Evolutionary conservation across 2,329 filamentous ascomycete genomes (phyloP), one percentile per base, ranked within the genome.

Genomic region (Sarocladiaceae sp.): DNA sequence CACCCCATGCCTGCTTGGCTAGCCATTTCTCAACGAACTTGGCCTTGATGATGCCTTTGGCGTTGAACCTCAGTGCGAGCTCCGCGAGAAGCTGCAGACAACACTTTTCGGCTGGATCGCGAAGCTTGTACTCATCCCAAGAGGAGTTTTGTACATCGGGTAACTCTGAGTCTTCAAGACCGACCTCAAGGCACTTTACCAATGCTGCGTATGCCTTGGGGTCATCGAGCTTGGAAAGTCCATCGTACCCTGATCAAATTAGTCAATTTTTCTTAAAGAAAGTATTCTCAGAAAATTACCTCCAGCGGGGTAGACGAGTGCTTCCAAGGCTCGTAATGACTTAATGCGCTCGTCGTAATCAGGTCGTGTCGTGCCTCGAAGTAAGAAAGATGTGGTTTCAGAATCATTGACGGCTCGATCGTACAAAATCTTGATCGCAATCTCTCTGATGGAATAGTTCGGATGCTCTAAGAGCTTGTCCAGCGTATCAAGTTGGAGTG

Each of bases 21-120:
- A 92, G 76, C 88, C 88, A 92, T 52, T 80, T 82, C 55, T 86
- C 83, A 35, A 92, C 76, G 56, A 92, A 82, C 6, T 77, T 77
- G 33, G 84, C 82, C 62, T 81, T 75, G 52, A 86, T 69, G 17
- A 90, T 68, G 51, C 77, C 77, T 23, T 76, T 74, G 1, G 77
- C 70, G 17, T 80, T 77, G 58, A 81, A 80, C 55, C 80, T 79
- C 54, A 75, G 76, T n/a, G 86, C 72, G 2, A 90, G 70, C 55
- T 83, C 75, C 29, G 70, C 66, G 46, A 83, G 61, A 42, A 86
- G 75, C 66, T 80, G 74, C 44, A 86, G 74, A 54, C 78, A 82
- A 22, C 82, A 74, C 58, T 79, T 77, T 64, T 86, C 83, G 42
- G 76, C 71, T 64, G 80, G 77, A 60, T 86, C 82, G 52, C 83